Evolutionary conservation across 441 rosid species (phyloP).

Genomic region (Mallotus japonicus): DNA sequence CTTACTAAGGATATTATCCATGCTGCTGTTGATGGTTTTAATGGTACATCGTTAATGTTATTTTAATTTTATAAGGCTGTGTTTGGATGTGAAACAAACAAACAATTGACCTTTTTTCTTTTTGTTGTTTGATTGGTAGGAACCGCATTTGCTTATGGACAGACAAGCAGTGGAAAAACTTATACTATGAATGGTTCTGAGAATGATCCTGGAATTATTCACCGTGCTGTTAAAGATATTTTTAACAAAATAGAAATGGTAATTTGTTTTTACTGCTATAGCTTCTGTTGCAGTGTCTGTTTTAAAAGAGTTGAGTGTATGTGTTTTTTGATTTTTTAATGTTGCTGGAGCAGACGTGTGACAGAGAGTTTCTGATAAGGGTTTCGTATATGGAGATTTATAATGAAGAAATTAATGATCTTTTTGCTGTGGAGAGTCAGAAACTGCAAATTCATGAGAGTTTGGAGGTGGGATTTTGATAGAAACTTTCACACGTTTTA

Average conservation of each 20-base stretch:
- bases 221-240: constrained; percentile 65
- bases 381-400: constrained; percentile 96
- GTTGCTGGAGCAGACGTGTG: constrained; percentile 43
- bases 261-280: neutral
- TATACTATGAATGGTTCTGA: constrained; percentile 91
- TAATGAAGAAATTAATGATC: constrained; percentile 90
- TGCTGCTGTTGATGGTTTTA: constrained; percentile 81
- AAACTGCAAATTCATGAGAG: constrained; percentile 89
- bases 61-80: neutral
- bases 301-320: neutral
- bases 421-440: constrained; percentile 69
- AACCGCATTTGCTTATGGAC: constrained; percentile 95
- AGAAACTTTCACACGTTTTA: neutral
- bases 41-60: constrained; percentile 39
- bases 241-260: constrained; percentile 59
- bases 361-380: constrained; percentile 82
- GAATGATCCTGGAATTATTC: constrained; percentile 71
- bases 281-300: neutral
- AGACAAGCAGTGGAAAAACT: constrained; percentile 96
- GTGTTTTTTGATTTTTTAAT: constrained; percentile 14
- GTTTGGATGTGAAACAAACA: neutral
- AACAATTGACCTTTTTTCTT: neutral
- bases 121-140: constrained; percentile 35
- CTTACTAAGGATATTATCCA: constrained; percentile 75
- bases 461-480: constrained; percentile 60